Base-by-base conservation (phyloP, 116 monocot genomes). In the Papilionanthe hybrid region DNA sequence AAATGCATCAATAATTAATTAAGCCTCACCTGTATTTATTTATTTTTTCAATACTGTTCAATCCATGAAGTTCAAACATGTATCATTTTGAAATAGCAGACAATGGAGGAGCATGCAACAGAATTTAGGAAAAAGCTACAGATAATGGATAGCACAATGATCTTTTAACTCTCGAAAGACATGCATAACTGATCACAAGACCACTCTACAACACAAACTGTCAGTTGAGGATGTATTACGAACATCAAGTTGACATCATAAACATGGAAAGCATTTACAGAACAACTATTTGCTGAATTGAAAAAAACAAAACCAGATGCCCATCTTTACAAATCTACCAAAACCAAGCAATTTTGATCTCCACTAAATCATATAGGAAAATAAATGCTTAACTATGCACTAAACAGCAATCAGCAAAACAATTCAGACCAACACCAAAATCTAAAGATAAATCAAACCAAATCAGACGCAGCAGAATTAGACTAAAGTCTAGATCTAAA, bases 401-500 rank as follows among this genome's bases (percentile, higher is more conserved):
- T 30, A 71, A 1, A 71, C 8, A 37, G 1, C 10, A 32, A 32
- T 17, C 71, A 53, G 9, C 6, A 4, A 41, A 15, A 17, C 37
- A 71, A 29, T 71, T 13, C 71, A 71, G 3, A 41, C 32, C 28
- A 13, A 37, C 3, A 13, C 30, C 5, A 37, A 30, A 69, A 69
- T 30, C 69, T 11, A 69, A 69, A 28, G 69, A 30, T 69, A 13
- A 15, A 5, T 15, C 17, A 27, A 69, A 32, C 15, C 13, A 41
- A 71, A 17, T 1, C 37, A 71, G 41, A 29, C 3, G 6, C 65
- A 65, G 15, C 9, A 71, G 71, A 71, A 17, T 17, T 18, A 41
- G 13, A 71, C 29, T 71, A 15, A 53, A 53, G 18, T 53, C 53
- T 17, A 71, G 71, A 71, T 71, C 71, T 71, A 32, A 71, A 71